Base-by-base conservation (phyloP, 441 rosid genomes). In the Gossypium gossypioides region DNA sequence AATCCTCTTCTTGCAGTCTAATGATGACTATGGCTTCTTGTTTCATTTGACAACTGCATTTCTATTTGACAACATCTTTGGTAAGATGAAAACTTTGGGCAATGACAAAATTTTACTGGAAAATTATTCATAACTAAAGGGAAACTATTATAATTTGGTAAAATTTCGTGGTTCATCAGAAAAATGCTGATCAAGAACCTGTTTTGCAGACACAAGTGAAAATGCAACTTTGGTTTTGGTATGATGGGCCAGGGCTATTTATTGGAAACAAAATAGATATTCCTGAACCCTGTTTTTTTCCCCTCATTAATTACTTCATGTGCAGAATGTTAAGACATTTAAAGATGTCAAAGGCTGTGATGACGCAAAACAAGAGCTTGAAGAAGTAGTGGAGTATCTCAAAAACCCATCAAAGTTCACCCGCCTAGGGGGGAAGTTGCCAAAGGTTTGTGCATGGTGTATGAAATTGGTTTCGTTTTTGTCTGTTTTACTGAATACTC, bases 311-410 rank as follows among this genome's bases (percentile, higher is more conserved):
- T 71, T 77, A 40, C 9, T 65, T 77, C 76, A 50, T 62, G 69
- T 73, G 86, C 88, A 92, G 99, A 94, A 92, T 81, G 94, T 91
- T 54, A 94, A 94, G 85, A 94, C 97, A 48, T 94, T 94, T 75
- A 94, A 94, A 88, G 97, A 94, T 86, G 97, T 94, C 69, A 94
- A 92, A 86, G 99, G 99, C 69, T 94, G 99, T 80, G 97, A 94
- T 85, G 99, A 94, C 84, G 99, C 99, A 69, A 94, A 92, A 81
- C 96, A 91, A 86, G 97, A 94, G 84, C 97, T 94, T 66, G 96
- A 90, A 84, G 99, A 94, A 83, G 96, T 94, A 56, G 99, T 92
- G 59, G 99, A 94, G 80, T 94, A 94, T 81, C 90, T 94, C 1
- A 94, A 87, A 79, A 94, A 90, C 81, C 97, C 99, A 74, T 21